Conservation (phyloP, 73 alveolate species). For the Breviolum minutum region DNA sequence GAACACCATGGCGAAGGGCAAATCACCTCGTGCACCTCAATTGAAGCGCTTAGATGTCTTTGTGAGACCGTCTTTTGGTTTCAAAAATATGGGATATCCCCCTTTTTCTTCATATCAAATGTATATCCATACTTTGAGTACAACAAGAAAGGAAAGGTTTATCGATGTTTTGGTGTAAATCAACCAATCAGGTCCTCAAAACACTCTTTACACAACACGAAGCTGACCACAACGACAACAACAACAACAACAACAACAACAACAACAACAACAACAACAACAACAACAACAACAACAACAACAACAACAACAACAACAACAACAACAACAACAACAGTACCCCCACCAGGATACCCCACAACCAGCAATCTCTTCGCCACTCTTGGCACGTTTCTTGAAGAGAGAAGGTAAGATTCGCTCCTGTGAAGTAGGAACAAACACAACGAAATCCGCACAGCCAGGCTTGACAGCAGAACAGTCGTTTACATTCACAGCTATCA, state of each 20-base stretch:
- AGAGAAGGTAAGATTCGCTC: conserved; percentile 79
- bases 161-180: too few species aligned
- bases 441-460: background rate
- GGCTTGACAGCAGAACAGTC: background rate
- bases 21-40: conserved; percentile 71
- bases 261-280: too few species aligned
- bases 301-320: background rate
- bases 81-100: too few species aligned
- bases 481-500: too few species aligned
- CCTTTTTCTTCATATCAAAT: too few species aligned
- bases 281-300: too few species aligned
- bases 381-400: conserved; percentile 66
- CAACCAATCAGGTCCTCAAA: too few species aligned
- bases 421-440: background rate
- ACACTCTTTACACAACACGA: too few species aligned
- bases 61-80: background rate
- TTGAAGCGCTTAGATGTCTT: background rate
- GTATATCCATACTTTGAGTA: too few species aligned
- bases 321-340: background rate
- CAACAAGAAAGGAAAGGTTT: background rate
- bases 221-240: too few species aligned
- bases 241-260: too few species aligned
- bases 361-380: conserved; percentile 55
- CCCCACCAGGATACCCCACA: background rate
- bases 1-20: conserved; percentile 86